Evolutionary conservation across 768 basidiomycete species (phyloP).

Genomic region (Hemileccinum rubropunctum): DNA sequence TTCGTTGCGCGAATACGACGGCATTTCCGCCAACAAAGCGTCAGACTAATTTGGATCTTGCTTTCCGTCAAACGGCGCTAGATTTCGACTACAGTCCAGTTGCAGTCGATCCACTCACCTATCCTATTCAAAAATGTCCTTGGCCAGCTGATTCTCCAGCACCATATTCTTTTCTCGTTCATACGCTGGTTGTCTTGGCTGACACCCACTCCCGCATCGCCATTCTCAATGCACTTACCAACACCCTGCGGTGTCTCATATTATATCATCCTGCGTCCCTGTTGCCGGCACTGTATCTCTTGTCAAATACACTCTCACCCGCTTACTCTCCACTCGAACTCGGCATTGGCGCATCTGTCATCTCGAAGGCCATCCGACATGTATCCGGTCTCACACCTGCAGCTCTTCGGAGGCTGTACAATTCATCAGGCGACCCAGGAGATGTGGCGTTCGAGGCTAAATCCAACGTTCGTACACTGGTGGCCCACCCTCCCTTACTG

Average conservation of each 20-base stretch:
- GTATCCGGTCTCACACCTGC: constrained; percentile 62
- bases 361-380: constrained; percentile 68
- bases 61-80: constrained; percentile 24
- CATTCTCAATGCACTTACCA: constrained; percentile 69
- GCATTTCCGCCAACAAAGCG: constrained; percentile 6
- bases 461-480: constrained; percentile 66
- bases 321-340: constrained; percentile 71
- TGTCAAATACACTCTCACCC: constrained; percentile 78
- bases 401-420: constrained; percentile 65
- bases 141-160: constrained; percentile 41
- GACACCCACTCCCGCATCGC: constrained; percentile 69
- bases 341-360: constrained; percentile 63
- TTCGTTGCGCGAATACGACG: constrained; percentile 5
- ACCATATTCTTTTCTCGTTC: constrained; percentile 72
- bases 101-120: constrained; percentile 48
- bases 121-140: constrained; percentile 40
- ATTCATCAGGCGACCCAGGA: constrained; percentile 76
- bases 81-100: constrained; percentile 28
- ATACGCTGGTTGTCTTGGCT: constrained; percentile 57
- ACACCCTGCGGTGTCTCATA: constrained; percentile 68
- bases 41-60: constrained; percentile 9
- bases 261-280: constrained; percentile 66
- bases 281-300: constrained; percentile 72
- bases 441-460: constrained; percentile 88
- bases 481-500: constrained; percentile 66